Percentiles rank a stretch among this genome's conserved stretches.
phyloP scores from a whole-genome alignment of 306 rosid genomes.

The Boehmeria nivea region DNA sequence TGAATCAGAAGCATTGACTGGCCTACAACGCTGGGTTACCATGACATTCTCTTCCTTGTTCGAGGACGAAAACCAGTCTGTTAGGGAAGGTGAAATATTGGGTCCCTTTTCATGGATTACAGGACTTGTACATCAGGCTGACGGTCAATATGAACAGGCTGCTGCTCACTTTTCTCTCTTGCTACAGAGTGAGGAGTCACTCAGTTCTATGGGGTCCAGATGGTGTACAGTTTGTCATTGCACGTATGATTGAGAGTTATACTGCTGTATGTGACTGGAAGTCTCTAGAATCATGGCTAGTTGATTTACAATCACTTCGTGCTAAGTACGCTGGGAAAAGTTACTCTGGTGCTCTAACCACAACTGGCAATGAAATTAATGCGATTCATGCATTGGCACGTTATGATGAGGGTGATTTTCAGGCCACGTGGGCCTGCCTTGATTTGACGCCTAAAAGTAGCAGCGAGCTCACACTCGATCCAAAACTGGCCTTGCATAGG shows the following conservation, averaged over 20 bases:
- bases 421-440: conserved; percentile 85
- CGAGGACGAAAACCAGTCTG: conserved; percentile 63
- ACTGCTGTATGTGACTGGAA: conserved; percentile 89
- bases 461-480: conserved; percentile 88
- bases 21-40: conserved; percentile 75
- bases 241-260: conserved; percentile 83
- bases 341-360: conserved; percentile 90
- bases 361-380: conserved; percentile 87
- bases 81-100: conserved; percentile 25
- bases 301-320: conserved; percentile 86
- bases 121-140: conserved; percentile 86
- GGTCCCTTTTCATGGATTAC: conserved; percentile 76
- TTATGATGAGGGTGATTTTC: conserved; percentile 84
- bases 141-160: conserved; percentile 86
- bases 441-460: conserved; percentile 97
- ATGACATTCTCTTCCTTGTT: conserved; percentile 56
- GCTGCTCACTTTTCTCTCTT: conserved; percentile 79
- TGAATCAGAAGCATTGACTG: conserved; percentile 80
- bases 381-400: conserved; percentile 91
- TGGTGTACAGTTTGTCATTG: conserved; percentile 86
- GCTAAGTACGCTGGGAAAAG: conserved; percentile 82
- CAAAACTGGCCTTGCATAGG: conserved; percentile 86
- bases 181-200: conserved; percentile 73
- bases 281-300: conserved; percentile 86
- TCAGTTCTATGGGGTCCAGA: conserved; percentile 77